phyloP scores from a whole-genome alignment of 2,329 filamentous ascomycete genomes.

The Elsinoe necatrix region DNA sequence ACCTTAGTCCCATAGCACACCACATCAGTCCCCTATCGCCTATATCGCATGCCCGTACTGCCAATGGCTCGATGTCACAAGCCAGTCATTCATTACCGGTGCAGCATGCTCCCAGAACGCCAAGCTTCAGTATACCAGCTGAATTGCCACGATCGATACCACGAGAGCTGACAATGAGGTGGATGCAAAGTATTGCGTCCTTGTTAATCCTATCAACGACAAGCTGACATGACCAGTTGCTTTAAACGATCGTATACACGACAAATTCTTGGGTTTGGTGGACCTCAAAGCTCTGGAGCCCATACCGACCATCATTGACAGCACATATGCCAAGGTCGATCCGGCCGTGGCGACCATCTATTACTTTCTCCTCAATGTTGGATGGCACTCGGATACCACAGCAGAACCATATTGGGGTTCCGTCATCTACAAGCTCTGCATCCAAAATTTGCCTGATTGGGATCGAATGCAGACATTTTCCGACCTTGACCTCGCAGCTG shows the following conservation, averaged over 20 bases:
- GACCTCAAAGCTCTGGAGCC: constrained; percentile 9
- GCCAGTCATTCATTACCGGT: neutral
- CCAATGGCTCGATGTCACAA: neutral
- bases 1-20: neutral
- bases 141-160: constrained; percentile 8
- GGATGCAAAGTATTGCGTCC: constrained; percentile 1
- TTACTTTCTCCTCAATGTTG: constrained; percentile 7
- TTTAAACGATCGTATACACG: neutral
- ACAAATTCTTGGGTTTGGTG: constrained; percentile 9
- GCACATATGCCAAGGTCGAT: constrained; percentile 9
- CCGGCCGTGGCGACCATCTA: constrained; percentile 9
- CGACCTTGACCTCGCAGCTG: constrained; percentile 9
- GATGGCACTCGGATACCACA: constrained; percentile 2
- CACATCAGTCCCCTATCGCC: neutral
- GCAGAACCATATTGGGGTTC: constrained; percentile 7
- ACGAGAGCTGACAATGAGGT: neutral
- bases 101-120: neutral
- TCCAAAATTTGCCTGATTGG: constrained; percentile 1
- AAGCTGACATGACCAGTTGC: neutral
- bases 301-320: constrained; percentile 13
- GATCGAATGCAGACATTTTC: neutral
- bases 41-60: neutral
- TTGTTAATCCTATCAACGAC: neutral
- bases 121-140: neutral
- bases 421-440: constrained; percentile 3